These are phyloP conservation scores for Xylariaceae sp. DNA, from an alignment of 2,329 filamentous ascomycete genomes.

Conservation along the genomic window DNA sequence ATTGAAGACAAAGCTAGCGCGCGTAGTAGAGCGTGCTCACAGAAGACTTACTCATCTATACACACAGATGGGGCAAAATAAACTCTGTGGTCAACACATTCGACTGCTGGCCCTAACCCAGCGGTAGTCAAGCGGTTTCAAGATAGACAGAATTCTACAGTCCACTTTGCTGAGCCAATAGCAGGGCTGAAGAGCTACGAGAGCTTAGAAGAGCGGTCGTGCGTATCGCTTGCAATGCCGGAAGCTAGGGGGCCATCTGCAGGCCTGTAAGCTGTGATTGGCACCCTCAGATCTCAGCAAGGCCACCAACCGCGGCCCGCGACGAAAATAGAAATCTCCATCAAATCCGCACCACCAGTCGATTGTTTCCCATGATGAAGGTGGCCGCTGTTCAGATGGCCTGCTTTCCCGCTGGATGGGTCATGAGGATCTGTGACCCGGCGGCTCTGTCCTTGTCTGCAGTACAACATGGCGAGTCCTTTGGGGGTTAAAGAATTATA, in stretches of 20 bases:
- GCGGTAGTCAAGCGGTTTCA: no score
- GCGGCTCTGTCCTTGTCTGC: not conserved
- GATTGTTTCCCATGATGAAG: no score
- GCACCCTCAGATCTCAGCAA: not conserved
- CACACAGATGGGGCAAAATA: no score
- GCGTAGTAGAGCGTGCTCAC: no score
- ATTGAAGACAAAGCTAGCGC: no score
- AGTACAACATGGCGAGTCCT: not conserved
- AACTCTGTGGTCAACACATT: no score
- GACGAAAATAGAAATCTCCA: not conserved
- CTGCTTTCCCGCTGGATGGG: not conserved
- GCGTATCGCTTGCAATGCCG: not conserved
- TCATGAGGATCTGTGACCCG: not conserved
- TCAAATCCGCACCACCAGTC: not conserved
- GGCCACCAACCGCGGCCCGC: not conserved
- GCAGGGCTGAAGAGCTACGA: not conserved
- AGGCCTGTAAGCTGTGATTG: not conserved
- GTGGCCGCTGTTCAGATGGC: not conserved
- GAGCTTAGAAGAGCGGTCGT: not conserved
- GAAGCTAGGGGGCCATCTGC: not conserved
- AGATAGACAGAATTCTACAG: no score
- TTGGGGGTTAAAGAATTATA: no score
- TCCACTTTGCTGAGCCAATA: not conserved
- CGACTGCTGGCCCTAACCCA: no score
- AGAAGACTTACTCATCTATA: no score